Base-by-base conservation (phyloP, 768 basidiomycete species). In the Hydnomerulius pinastri region DNA sequence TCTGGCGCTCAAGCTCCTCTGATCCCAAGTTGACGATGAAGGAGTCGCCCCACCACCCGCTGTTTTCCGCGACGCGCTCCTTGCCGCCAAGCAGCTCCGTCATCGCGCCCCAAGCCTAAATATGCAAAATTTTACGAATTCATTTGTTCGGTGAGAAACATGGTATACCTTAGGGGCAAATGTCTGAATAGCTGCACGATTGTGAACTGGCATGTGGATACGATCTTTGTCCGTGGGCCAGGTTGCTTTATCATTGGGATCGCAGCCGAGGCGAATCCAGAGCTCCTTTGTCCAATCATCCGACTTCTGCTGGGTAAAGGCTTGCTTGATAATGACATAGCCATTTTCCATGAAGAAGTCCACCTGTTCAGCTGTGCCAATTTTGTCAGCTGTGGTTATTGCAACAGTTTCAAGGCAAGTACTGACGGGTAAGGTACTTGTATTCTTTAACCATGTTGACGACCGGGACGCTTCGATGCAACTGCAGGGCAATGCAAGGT, bases 341-440 rank as follows among this genome's bases (percentile, higher is more conserved):
- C 82, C 82, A 48, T 81, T 65, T 50, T 78, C 73, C 41, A 85
- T 68, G 62, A 84, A 83, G 54, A 79, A 75, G 35, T 77, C 67
- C 25, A 78, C 71, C 53, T 83, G 76, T 46, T 73, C 79, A 32
- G 66, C 77, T 77, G 54, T 47, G n/a, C n/a, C 2, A 27, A 24
- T 1, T 10, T 33, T 4, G 51, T 13, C 38, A 24, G 17, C 32
- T n/a, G 24, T 27, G 25, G 29, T 9, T 3, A 7, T 27, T n/a
- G 7, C 41, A 25, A 15, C 18, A 21, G n/a, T n/a, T n/a, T n/a
- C n/a, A n/a, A n/a, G n/a, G n/a, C n/a, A 25, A n/a, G 13, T n/a
- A 64, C 66, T 52, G 57, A 74, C 73, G 55, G 9, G 68, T 69
- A 36, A 78, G 66, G 55, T 71, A 13, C 25, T 21, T 18, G 29